Conservation (phyloP, 768 basidiomycete species). For the Panaeolus papilionaceus region DNA sequence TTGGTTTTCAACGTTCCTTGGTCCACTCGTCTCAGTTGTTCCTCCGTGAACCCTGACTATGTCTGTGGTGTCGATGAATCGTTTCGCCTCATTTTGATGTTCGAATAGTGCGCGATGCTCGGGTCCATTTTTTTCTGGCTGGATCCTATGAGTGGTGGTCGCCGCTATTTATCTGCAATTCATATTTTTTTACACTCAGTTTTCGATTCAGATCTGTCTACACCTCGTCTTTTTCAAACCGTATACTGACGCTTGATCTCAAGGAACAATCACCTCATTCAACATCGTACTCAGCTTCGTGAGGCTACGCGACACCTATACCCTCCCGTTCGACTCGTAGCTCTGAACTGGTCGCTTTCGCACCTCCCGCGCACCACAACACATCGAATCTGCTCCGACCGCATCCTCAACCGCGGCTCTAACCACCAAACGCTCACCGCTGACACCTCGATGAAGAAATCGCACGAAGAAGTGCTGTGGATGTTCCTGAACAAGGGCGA, state of each 20-base stretch:
- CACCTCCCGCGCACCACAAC: constrained; percentile 62
- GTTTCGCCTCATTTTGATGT: no score
- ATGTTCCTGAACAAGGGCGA: constrained; percentile 73
- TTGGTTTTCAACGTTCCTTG: no score
- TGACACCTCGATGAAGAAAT: constrained; percentile 53
- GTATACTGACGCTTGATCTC: neutral
- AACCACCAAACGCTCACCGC: constrained; percentile 87
- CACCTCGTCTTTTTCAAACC: no score
- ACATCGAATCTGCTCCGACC: constrained; percentile 79
- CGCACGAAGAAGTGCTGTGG: constrained; percentile 85
- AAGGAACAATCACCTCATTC: constrained; percentile 86
- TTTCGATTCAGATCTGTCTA: no score
- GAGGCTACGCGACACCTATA: constrained; percentile 49
- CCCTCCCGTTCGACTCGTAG: constrained; percentile 76
- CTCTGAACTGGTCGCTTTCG: constrained; percentile 74
- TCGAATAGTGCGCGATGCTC: no score
- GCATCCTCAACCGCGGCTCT: constrained; percentile 75
- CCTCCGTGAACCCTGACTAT: no score
- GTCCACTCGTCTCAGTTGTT: no score
- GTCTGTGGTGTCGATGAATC: no score
- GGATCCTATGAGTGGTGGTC: no score
- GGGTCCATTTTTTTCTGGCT: no score
- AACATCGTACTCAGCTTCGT: constrained; percentile 79
- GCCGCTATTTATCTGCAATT: no score
- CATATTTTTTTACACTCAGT: no score